Evolutionary conservation across 2,329 filamentous ascomycete species (phyloP).

Genomic region (Fusarium oligoseptatum): DNA sequence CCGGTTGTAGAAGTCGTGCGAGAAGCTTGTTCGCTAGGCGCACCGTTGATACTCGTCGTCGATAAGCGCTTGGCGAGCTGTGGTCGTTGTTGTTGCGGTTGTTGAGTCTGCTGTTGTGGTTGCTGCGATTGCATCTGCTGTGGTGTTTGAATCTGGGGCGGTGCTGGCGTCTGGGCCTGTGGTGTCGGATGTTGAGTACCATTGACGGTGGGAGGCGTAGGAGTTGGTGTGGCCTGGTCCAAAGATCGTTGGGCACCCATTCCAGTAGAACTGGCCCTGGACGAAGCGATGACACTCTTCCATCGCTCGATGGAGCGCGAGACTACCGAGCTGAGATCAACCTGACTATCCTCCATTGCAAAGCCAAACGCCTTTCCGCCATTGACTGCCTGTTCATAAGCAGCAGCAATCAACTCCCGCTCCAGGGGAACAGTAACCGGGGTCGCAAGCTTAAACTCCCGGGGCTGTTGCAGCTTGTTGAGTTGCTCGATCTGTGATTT

Average conservation of each 20-base stretch:
- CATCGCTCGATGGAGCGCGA: slow-evolving; percentile 70
- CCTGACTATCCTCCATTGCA: slow-evolving; percentile 63
- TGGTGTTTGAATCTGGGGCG: slow-evolving; percentile 30
- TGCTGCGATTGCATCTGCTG: slow-evolving; percentile 34
- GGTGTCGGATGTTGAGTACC: slow-evolving; percentile 34
- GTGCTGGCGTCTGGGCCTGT: slow-evolving; percentile 38
- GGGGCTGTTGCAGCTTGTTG: slow-evolving; percentile 69
- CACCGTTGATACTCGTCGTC: slow-evolving; percentile 53
- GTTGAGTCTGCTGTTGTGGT: slow-evolving; percentile 8
- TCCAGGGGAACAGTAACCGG: slow-evolving; percentile 67
- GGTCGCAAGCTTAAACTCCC: slow-evolving; percentile 67
- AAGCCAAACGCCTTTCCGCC: slow-evolving; percentile 59
- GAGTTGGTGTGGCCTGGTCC: slow-evolving; percentile 50
- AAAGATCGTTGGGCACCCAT: slow-evolving; percentile 66
- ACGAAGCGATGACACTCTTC: slow-evolving; percentile 71
- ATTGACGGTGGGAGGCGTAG: slow-evolving; percentile 38
- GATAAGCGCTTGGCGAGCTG: slow-evolving; percentile 49
- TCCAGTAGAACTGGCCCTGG: slow-evolving; percentile 58
- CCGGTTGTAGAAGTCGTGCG: slow-evolving; percentile 52
- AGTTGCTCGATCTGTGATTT: slow-evolving; percentile 71
- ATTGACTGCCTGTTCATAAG: slow-evolving; percentile 61
- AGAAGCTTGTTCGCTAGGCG: slow-evolving; percentile 51
- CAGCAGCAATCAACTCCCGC: slow-evolving; percentile 60
- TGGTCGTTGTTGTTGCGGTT: slow-evolving; percentile 23
- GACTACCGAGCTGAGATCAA: slow-evolving; percentile 66